phyloP scores from a whole-genome alignment of 164 flowering plant genomes.

The Pachysandra terminalis region DNA sequence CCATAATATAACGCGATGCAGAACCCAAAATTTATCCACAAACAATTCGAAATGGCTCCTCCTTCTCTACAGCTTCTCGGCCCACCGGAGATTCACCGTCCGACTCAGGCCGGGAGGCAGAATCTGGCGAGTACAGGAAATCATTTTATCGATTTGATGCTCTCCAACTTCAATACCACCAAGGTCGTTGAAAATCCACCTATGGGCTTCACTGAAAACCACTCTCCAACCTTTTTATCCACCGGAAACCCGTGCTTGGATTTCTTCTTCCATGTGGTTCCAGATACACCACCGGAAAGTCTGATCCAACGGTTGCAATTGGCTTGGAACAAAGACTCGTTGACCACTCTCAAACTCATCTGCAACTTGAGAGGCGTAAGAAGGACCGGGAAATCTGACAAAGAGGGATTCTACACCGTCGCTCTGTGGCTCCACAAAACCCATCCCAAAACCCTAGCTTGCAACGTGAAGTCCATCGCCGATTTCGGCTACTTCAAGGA shows the following conservation, averaged over 20 bases:
- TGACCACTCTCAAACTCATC: conserved; percentile 48
- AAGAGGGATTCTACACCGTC: conserved; percentile 36
- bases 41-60: background rate
- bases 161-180: conserved; percentile 4
- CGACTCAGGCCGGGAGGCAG: background rate
- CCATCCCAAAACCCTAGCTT: conserved; percentile 39
- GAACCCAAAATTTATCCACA: too few species aligned
- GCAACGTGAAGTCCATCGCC: conserved; percentile 22
- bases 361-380: conserved; percentile 56
- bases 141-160: conserved; percentile 5
- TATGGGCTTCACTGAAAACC: conserved; percentile 41
- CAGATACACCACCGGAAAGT: conserved; percentile 30
- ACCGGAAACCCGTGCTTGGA: conserved; percentile 56
- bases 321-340: conserved; percentile 42
- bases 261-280: conserved; percentile 66
- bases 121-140: background rate
- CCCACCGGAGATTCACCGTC: conserved; percentile 9
- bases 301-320: conserved; percentile 18
- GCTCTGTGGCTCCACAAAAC: conserved; percentile 41
- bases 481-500: conserved; percentile 38
- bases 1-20: too few species aligned
- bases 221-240: conserved; percentile 36
- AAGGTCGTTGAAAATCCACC: conserved; percentile 1
- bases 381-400: conserved; percentile 49
- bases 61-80: conserved; percentile 5